phyloP scores from a whole-genome alignment of 2,329 filamentous ascomycete species.

The Calonectria hongkongensis region DNA sequence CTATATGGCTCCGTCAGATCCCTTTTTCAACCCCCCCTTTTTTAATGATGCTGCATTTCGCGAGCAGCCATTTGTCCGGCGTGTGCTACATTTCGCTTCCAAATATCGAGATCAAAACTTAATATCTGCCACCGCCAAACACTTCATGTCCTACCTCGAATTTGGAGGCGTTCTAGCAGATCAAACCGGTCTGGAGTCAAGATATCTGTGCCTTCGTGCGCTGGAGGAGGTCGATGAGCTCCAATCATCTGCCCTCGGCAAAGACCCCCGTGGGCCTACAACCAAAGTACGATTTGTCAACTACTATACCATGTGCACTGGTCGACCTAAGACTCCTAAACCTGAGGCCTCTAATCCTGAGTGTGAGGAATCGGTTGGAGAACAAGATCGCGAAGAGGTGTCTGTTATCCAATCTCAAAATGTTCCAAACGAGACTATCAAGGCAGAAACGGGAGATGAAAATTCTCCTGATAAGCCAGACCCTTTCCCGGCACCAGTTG shows the following conservation, averaged over 20 bases:
- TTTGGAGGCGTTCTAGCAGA: constrained; percentile 89
- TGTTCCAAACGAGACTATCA: constrained; percentile 5
- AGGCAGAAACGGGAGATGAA: constrained; percentile 3
- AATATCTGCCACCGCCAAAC: constrained; percentile 80
- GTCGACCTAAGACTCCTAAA: constrained; percentile 73
- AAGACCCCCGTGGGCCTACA: constrained; percentile 51
- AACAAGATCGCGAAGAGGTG: constrained; percentile 26
- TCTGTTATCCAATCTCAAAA: constrained; percentile 19
- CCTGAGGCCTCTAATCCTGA: constrained; percentile 28
- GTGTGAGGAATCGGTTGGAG: constrained; percentile 23
- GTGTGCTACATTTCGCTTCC: constrained; percentile 83
- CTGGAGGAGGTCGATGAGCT: constrained; percentile 83
- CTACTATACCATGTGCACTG: constrained; percentile 92
- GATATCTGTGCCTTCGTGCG: constrained; percentile 81
- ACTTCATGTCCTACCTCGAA: constrained; percentile 87
- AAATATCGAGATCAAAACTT: constrained; percentile 86
- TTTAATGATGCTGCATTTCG: constrained; percentile 82
- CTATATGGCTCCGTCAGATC: constrained; percentile 60
- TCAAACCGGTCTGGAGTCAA: constrained; percentile 79
- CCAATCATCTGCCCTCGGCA: constrained; percentile 49
- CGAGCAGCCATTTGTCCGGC: constrained; percentile 81
- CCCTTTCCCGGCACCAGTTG: constrained; percentile 26
- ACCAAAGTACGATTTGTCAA: constrained; percentile 86
- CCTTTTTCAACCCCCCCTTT: constrained; percentile 85
- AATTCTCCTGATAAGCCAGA: constrained; percentile 21